phyloP scores from a whole-genome alignment of 345 rosid species.

The Euclidium syriacum region DNA sequence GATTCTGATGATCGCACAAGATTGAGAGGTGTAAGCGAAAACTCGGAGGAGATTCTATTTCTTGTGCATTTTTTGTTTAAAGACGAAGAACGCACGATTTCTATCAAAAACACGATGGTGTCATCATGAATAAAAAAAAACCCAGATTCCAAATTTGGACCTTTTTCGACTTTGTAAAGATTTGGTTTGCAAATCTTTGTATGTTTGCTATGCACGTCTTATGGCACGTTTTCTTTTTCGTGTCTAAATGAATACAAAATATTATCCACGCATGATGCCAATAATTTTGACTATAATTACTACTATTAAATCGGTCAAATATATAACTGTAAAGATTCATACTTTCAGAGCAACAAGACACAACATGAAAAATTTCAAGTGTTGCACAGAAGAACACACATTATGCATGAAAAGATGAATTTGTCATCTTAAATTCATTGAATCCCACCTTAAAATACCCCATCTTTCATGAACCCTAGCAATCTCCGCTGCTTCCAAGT shows the following conservation, averaged over 20 bases:
- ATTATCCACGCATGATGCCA: background rate
- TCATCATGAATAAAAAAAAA: background rate
- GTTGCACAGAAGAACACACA: slow-evolving; percentile 33
- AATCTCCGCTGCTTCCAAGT: background rate
- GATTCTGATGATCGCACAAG: slow-evolving; percentile 8
- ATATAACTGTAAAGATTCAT: background rate
- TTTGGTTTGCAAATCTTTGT: background rate
- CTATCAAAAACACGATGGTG: background rate
- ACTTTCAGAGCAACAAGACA: background rate
- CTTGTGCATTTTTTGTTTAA: slow-evolving; percentile 7
- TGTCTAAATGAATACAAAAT: slow-evolving; percentile 11
- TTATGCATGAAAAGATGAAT: slow-evolving; percentile 36
- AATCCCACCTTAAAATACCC: slow-evolving; percentile 27
- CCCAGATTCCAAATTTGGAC: slow-evolving; percentile 8
- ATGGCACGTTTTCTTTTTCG: slow-evolving; percentile 21
- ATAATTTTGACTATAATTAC: background rate
- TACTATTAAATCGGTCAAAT: background rate
- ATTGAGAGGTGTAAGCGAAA: background rate
- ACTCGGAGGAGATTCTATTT: background rate
- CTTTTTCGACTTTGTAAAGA: background rate
- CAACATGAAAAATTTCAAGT: slow-evolving; percentile 25
- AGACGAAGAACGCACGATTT: background rate
- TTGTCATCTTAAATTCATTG: slow-evolving; percentile 25
- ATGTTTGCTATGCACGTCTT: slow-evolving; percentile 31
- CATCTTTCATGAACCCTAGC: background rate